Base-by-base conservation (phyloP, 352 stramenopile species). In the Pythium periplocum region DNA sequence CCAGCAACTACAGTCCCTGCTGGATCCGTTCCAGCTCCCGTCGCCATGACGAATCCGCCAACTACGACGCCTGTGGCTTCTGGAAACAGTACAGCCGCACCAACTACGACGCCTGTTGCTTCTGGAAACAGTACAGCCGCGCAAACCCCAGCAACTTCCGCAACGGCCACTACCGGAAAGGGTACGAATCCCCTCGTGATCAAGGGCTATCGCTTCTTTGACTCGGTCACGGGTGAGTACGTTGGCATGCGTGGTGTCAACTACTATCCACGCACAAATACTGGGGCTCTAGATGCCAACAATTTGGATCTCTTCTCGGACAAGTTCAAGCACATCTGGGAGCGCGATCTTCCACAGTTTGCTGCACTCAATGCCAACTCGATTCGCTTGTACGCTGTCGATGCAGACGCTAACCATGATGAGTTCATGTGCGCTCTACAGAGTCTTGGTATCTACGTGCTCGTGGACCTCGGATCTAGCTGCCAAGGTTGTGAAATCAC, bases 231-330 rank as follows among this genome's bases (percentile, higher is more conserved):
- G 5, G 68, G 65, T 33, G 65, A 87, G 39, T 78, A 85, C 51
- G 82, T 93, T 60, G 66, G 72, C 6, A 62, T 85, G 26, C 67
- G 71, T 45, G 84, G 84, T 10, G 71, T 92, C 51, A 83, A 87
- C 48, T 93, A 93, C 62, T 91, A 92, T 54, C 82, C 82, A 30
- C 72, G 82, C 12, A 80, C 86, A 7, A 96, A 96, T 57, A 51
- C 64, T 3, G 86, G 84, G 17, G 41, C 48, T 4, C 54, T 91
- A 2, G 66, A 90, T 53, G 43, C 61, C 32, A 93, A 95, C 66
- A 92, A 86, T 59, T 66, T 93, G 45, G 86, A 96, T 47, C 66
- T 89, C 32, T 96, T 92, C 65, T 81, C 80, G n/a, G 66, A 88
- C 12, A 64, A 86, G 12, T 82, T 79, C 66, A 48, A 69, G 31